phyloP scores from a whole-genome alignment of 371 early-diverging fungal genomes.

The Mortierella sp. region DNA sequence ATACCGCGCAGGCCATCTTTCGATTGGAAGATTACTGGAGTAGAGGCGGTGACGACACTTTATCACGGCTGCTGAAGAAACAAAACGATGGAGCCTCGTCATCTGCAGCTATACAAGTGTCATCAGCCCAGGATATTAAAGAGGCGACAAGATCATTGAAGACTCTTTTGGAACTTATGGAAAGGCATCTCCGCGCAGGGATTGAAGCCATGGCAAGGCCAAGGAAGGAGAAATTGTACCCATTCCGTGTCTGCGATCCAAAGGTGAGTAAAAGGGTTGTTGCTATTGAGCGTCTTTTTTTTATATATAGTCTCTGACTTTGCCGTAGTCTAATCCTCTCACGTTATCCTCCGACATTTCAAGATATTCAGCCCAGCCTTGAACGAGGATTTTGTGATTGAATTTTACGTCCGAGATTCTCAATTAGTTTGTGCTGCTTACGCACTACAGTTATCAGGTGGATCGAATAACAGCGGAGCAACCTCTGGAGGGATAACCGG shows the following conservation, averaged over 20 bases:
- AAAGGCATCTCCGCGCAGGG: constrained; percentile 39
- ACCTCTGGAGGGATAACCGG: constrained; percentile 11
- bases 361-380: constrained; percentile 53
- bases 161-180: constrained; percentile 32
- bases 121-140: constrained; percentile 12
- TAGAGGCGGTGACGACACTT: not conserved
- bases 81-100: not conserved
- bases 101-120: not conserved
- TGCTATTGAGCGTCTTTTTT: no score
- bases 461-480: constrained; percentile 1
- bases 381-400: constrained; percentile 54
- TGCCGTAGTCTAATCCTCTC: not conserved
- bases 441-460: constrained; percentile 40
- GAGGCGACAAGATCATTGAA: constrained; percentile 24
- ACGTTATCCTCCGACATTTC: not conserved
- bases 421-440: constrained; percentile 54
- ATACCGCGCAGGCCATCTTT: constrained; percentile 30
- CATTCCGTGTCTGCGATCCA: constrained; percentile 54
- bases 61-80: not conserved
- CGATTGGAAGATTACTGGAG: constrained; percentile 45
- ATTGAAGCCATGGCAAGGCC: constrained; percentile 52
- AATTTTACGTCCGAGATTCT: constrained; percentile 49
- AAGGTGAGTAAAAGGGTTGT: constrained; percentile 18
- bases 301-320: no score
- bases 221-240: constrained; percentile 47